Percentiles rank a stretch among this genome's conserved stretches.
phyloP scores from a whole-genome alignment of 2,329 filamentous ascomycete genomes.

The Penicillium hesseltinei region DNA sequence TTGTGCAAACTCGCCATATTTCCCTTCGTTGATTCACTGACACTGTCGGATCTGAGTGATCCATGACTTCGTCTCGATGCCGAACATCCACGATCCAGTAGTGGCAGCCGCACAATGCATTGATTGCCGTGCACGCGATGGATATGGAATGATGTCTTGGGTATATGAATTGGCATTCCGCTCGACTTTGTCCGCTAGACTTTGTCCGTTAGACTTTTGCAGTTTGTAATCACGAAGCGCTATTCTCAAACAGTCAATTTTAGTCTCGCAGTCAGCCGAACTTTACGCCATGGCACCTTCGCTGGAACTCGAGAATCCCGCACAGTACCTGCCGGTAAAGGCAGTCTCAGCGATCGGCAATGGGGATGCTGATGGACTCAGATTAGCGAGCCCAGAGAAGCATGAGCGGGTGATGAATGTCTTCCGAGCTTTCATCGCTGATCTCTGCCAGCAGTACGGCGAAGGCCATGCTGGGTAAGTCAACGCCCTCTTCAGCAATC shows the following conservation, averaged over 20 bases:
- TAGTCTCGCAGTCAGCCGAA: not conserved
- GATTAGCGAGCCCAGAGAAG: constrained; percentile 9
- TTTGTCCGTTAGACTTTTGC: not conserved
- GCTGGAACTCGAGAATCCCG: constrained; percentile 15
- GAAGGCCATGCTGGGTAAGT: constrained; percentile 62
- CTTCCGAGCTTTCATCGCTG: constrained; percentile 61
- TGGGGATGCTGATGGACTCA: not conserved
- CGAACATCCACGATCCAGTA: not conserved
- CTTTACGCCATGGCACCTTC: constrained; percentile 13
- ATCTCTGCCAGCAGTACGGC: constrained; percentile 65
- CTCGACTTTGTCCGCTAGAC: not conserved
- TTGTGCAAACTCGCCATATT: not conserved
- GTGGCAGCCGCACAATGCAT: not conserved
- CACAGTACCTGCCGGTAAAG: constrained; percentile 7
- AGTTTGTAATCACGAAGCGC: not conserved
- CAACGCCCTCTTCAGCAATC: not conserved
- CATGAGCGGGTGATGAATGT: constrained; percentile 54
- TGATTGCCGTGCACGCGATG: not conserved
- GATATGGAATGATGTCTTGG: not conserved
- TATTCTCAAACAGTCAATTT: not conserved
- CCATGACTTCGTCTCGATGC: constrained; percentile 4
- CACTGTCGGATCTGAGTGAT: not conserved
- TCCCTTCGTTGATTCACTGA: not conserved
- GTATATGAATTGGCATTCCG: not conserved
- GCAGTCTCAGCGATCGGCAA: constrained; percentile 2